Percentiles rank a stretch among this genome's conserved stretches.
phyloP scores from a whole-genome alignment of 2,329 filamentous ascomycete species.

The Torrubiellomyces zombiae region DNA sequence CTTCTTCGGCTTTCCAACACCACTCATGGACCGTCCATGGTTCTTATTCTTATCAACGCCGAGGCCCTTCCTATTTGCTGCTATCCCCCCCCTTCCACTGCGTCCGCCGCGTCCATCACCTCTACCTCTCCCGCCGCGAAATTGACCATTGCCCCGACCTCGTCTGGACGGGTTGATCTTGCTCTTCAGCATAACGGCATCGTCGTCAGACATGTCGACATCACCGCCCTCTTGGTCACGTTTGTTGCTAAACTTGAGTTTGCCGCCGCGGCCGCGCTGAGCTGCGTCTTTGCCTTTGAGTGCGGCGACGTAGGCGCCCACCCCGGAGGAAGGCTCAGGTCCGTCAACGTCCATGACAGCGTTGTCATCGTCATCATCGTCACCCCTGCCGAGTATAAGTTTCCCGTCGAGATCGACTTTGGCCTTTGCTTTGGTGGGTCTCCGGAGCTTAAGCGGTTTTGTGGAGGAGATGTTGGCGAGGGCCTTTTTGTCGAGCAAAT shows the following conservation, averaged over 20 bases:
- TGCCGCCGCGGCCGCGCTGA: constrained; percentile 46
- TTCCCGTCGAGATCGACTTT: constrained; percentile 65
- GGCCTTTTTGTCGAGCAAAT: constrained; percentile 76
- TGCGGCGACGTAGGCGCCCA: constrained; percentile 53
- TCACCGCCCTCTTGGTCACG: constrained; percentile 30
- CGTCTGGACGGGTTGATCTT: constrained; percentile 22
- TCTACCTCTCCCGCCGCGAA: constrained; percentile 15
- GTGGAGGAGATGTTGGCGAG: constrained; percentile 88
- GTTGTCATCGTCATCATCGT: constrained; percentile 26
- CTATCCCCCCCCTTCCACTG: constrained; percentile 31
- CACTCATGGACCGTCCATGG: constrained; percentile 20
- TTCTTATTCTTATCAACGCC: constrained; percentile 34
- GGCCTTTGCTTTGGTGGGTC: constrained; percentile 41
- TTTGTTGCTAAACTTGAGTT: constrained; percentile 56
- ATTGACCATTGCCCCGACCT: constrained; percentile 11
- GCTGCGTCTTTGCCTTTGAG: constrained; percentile 51
- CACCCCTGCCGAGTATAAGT: constrained; percentile 51
- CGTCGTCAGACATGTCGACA: constrained; percentile 35
- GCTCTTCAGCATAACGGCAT: constrained; percentile 34
- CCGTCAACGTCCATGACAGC: constrained; percentile 48
- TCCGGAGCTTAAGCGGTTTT: constrained; percentile 52
- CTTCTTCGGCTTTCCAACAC: constrained; percentile 24
- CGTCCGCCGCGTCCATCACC: constrained; percentile 16
- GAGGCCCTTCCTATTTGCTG: constrained; percentile 29
- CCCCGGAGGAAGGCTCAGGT: constrained; percentile 41